These are phyloP conservation scores for Penicillium mononematosum DNA, from an alignment of 495 filamentous ascomycete genomes.

Conservation along the genomic window DNA sequence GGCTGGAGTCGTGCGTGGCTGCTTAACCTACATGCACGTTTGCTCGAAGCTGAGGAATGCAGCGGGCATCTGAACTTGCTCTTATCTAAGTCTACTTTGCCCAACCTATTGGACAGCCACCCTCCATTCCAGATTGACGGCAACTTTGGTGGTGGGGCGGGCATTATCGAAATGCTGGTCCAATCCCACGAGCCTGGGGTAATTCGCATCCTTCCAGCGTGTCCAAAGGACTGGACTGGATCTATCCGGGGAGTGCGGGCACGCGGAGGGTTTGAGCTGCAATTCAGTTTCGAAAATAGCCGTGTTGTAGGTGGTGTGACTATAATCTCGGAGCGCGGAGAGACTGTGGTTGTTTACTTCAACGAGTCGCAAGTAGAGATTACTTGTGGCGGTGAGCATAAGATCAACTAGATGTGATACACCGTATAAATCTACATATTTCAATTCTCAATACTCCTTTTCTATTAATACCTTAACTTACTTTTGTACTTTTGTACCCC, in stretches of 20 bases:
- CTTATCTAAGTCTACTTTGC: slow-evolving; percentile 39
- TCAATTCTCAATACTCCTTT: not conserved
- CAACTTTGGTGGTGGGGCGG: slow-evolving; percentile 51
- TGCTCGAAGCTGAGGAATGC: slow-evolving; percentile 32
- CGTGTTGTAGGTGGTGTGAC: slow-evolving; percentile 19
- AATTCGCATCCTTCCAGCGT: slow-evolving; percentile 46
- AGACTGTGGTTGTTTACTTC: slow-evolving; percentile 21
- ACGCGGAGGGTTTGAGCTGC: slow-evolving; percentile 42
- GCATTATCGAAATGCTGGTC: slow-evolving; percentile 51
- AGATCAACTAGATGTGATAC: not conserved
- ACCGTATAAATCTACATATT: not conserved
- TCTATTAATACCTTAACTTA: not conserved
- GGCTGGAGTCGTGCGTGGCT: slow-evolving; percentile 53
- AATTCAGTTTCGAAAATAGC: slow-evolving; percentile 36
- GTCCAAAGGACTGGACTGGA: slow-evolving; percentile 40
- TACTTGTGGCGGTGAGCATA: slow-evolving; percentile 13
- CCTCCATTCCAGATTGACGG: slow-evolving; percentile 53
- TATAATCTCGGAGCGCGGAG: slow-evolving; percentile 19
- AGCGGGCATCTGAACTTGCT: slow-evolving; percentile 37
- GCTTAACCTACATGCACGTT: slow-evolving; percentile 39
- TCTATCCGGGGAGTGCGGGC: slow-evolving; percentile 39
- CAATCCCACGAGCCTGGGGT: slow-evolving; percentile 47
- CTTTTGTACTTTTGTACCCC: not conserved
- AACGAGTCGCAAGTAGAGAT: slow-evolving; percentile 18
- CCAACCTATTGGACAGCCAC: slow-evolving; percentile 45